Percentiles rank a stretch among this genome's conserved stretches.
These are phyloP conservation scores for Boletus rubescentipes DNA, from an alignment of 768 basidiomycete species.

Conservation along the genomic window DNA sequence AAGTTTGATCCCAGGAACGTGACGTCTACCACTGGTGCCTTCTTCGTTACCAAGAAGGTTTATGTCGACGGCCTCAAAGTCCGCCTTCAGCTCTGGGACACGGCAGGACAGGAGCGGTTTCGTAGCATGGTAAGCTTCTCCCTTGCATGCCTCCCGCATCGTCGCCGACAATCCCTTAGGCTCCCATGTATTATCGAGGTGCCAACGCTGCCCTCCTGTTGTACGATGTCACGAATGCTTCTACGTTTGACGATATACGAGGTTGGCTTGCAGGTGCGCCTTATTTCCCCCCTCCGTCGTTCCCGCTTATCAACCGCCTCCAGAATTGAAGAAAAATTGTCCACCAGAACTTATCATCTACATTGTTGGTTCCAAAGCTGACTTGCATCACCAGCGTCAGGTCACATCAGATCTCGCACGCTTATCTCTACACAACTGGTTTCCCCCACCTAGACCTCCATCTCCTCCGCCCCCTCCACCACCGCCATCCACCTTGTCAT, in stretches of 20 bases:
- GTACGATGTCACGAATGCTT: slow-evolving; percentile 91
- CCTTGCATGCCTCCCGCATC: not conserved
- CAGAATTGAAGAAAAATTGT: slow-evolving; percentile 90
- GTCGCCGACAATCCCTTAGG: slow-evolving; percentile 44
- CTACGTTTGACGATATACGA: slow-evolving; percentile 86
- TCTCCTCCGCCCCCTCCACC: slow-evolving; percentile 65
- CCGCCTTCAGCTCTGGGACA: slow-evolving; percentile 87
- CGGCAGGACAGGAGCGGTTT: slow-evolving; percentile 92
- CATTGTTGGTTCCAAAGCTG: slow-evolving; percentile 93
- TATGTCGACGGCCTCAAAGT: slow-evolving; percentile 83
- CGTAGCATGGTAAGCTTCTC: slow-evolving; percentile 71
- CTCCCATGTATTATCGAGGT: slow-evolving; percentile 96
- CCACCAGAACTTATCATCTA: slow-evolving; percentile 88
- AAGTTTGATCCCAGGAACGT: slow-evolving; percentile 87
- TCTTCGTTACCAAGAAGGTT: slow-evolving; percentile 93
- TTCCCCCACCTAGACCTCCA: slow-evolving; percentile 73
- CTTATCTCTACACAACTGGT: slow-evolving; percentile 84
- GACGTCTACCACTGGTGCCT: slow-evolving; percentile 88
- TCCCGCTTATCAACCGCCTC: slow-evolving; percentile 6
- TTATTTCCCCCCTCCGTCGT: not conserved
- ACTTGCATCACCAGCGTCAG: slow-evolving; percentile 68
- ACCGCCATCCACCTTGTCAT: slow-evolving; percentile 37
- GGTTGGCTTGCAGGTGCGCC: slow-evolving; percentile 85
- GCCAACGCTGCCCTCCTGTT: slow-evolving; percentile 91
- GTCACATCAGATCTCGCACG: slow-evolving; percentile 82